Evolutionary conservation across 257 asterid species (phyloP).

Genomic region (Prunella vulgaris): DNA sequence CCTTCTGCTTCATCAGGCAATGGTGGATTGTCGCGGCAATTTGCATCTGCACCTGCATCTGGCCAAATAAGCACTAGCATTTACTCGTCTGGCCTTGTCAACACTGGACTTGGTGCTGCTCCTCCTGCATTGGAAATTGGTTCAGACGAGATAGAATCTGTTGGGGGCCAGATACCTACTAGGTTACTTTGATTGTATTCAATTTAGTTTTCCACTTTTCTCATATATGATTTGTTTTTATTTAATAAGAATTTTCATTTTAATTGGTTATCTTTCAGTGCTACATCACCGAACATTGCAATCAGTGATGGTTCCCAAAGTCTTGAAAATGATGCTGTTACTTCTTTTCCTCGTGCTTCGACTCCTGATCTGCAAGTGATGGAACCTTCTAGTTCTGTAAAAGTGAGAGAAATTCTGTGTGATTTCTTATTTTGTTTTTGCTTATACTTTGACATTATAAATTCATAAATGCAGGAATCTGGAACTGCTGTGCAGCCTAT

Average conservation of each 20-base stretch:
- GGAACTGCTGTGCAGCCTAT: conserved; percentile 47
- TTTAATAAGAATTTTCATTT: not conserved
- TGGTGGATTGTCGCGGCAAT: conserved; percentile 53
- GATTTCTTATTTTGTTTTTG: not conserved
- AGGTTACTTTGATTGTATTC: conserved; percentile 39
- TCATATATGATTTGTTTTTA: not conserved
- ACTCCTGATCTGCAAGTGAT: conserved; percentile 49
- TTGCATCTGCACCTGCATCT: conserved; percentile 46
- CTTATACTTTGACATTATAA: not conserved
- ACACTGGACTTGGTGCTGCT: conserved; percentile 48
- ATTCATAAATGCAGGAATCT: conserved; percentile 47
- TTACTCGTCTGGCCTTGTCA: conserved; percentile 54
- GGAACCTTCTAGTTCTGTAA: conserved; percentile 52
- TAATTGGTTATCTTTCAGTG: conserved; percentile 35
- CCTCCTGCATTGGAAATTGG: conserved; percentile 56
- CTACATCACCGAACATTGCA: conserved; percentile 45
- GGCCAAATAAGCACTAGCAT: conserved; percentile 52
- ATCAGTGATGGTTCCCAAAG: conserved; percentile 50
- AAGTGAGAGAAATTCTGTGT: conserved; percentile 43
- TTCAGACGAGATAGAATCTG: conserved; percentile 53
- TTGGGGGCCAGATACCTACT: conserved; percentile 47
- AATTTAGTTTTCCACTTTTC: not conserved
- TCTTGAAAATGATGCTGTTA: conserved; percentile 46
- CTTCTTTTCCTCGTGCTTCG: conserved; percentile 47
- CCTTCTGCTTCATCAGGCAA: conserved; percentile 53